A percentile compares a stretch with the other conserved stretches of the same genome.
These are phyloP conservation scores for Suhomyces choctaworum DNA, from an alignment of 1,139 yeast genomes.

Conservation along the genomic window DNA sequence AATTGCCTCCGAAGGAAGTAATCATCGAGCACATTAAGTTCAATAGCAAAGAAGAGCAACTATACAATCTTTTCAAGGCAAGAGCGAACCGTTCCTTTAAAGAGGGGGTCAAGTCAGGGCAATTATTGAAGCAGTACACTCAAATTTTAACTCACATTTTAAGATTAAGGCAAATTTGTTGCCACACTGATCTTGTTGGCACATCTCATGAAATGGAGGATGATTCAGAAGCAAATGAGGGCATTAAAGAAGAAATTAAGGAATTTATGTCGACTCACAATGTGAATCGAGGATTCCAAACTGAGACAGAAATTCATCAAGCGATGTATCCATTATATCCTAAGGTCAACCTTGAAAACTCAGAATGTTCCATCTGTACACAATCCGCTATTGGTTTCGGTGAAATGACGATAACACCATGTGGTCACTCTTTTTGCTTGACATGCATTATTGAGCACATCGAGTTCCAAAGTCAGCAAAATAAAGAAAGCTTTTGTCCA, in stretches of 20 bases:
- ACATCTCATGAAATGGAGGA: conserved; percentile 41
- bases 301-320: conserved; percentile 32
- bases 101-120: conserved; percentile 65
- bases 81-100: conserved; percentile 68
- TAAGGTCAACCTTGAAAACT: conserved; percentile 35
- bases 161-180: conserved; percentile 83
- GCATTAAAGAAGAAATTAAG: conserved; percentile 15
- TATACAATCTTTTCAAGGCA: conserved; percentile 71
- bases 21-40: conserved; percentile 66
- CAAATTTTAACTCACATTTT: conserved; percentile 81
- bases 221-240: conserved; percentile 20
- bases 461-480: conserved; percentile 42
- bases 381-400: conserved; percentile 56
- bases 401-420: conserved; percentile 67
- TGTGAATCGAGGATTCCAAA: conserved; percentile 30
- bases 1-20: conserved; percentile 75
- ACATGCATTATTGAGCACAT: conserved; percentile 75
- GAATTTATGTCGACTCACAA: conserved; percentile 16
- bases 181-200: conserved; percentile 71
- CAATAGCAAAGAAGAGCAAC: conserved; percentile 60
- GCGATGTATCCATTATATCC: conserved; percentile 29
- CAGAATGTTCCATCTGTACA: conserved; percentile 87
- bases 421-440: conserved; percentile 80
- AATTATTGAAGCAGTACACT: conserved; percentile 71
- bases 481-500: conserved; percentile 52